Base-by-base conservation (phyloP, 192 early-diverging fungal genomes). In the Funneliformis geosporum region DNA sequence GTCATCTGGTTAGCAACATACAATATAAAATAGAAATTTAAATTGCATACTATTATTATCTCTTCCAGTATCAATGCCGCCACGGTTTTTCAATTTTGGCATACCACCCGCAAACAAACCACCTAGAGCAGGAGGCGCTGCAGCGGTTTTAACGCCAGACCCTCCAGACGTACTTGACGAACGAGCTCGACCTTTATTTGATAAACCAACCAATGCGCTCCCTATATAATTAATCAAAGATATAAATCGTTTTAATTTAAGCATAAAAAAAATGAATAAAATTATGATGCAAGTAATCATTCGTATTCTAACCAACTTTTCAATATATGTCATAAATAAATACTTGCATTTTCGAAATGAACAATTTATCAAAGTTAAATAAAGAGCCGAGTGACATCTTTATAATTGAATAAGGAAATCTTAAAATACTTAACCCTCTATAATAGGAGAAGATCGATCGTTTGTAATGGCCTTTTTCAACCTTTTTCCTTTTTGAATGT, bases 391-490 rank as follows among this genome's bases (percentile, higher is more conserved):
- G 25, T 11, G 14, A 28, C 28, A 65, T 14, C 23, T n/a, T n/a
- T 64, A 33, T 64, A 64, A 10, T 64, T 11, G 5, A n/a, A 55
- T 43, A 43, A 55, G 6, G 4, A 55, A 18, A 55, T 55, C 23
- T 65, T 65, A 28, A 61, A 61, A 21, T 6, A n/a, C 10, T 14
- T 83, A 84, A 87, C 85, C 79, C 42, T 68, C 83, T 18, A 91
- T 66, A 42, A 82, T 10, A 21, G 92, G 90, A 5, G 83, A 86
- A 9, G 94, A 93, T 39, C 91, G 87, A 81, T 95, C 94, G 67
- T 92, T 93, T 6, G 94, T 95, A 46, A 85, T 80, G 21, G 91
- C 67, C 81, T 94, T 93, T 60, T 91, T 92, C 33, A 95, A 88
- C 65, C 55, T 76, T 62, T 82, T 87, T 44, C 94, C 94, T 68